Base-by-base conservation (phyloP, 2,329 filamentous ascomycete genomes). In the Stachybotrys elegans region DNA sequence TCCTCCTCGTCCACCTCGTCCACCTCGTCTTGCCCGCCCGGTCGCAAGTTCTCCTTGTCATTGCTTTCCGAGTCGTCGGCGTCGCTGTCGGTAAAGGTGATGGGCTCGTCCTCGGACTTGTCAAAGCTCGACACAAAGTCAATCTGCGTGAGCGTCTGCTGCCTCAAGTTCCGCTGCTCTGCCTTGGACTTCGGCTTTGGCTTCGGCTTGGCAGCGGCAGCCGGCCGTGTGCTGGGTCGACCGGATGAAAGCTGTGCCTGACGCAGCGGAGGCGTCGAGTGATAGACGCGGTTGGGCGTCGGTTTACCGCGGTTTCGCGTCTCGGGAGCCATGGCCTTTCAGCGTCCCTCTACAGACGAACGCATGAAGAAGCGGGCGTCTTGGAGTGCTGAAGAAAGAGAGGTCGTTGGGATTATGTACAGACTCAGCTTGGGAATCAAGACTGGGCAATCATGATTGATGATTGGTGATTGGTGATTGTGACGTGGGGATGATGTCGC, bases 111-210 rank as follows among this genome's bases (percentile, higher is more conserved):
- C 6, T 59, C 56, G 25, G 11, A n/a, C 31, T 34, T 34, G 14
- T 59, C 57, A n/a, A 60, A 58, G 48, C 59, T 62, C 29, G 56
- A 65, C 16, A 65, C 62, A 54, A 63, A 68, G 38, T 65, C 63
- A 35, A 70, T 62, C 50, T 72, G 69, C 5, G 68, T 72, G 19
- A 72, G 50, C 2, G 68, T 72, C 54, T 68, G 64, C 53, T 72
- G 69, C 45, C 58, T 59, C 36, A 68, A 43, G 4, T 51, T 44
- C 16, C 48, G 50, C 1, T 50, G 49, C 12, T 54, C 49, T 12
- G 44, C 42, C 27, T 50, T 48, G 32, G 54, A 51, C 45, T 47
- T 50, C 12, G 44, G 46, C 27, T 52, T 56, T n/a, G n/a, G n/a
- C n/a, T n/a, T n/a, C n/a, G n/a, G n/a, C n/a, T n/a, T n/a, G n/a